Evolutionary conservation across 805 yeast species (phyloP), one percentile per base, ranked within the genome.

Genomic region (Cyberlindnera suaveolens): DNA sequence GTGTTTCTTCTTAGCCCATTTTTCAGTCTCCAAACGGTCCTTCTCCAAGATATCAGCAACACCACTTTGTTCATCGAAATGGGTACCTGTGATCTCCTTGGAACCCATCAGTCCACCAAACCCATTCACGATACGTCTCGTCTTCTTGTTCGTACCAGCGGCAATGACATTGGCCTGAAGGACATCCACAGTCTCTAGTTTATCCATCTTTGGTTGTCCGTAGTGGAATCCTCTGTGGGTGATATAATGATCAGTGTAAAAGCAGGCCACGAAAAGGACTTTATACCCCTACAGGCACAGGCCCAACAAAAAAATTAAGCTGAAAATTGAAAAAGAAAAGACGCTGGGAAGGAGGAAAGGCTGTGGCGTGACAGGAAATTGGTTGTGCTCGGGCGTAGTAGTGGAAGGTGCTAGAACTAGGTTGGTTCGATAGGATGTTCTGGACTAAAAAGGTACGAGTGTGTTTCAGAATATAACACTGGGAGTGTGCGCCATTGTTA

Each of bases 41-140:
- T 67, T 70, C 39, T 62, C 69, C 36, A 76, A 52, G 46, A 75
- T 62, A 42, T 63, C 69, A 17, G 72, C 68, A 56, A 76, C 68
- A 27, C 53, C 50, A 27, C 81, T 74, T 41, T 75, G 61, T 53
- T 78, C 78, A 47, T 78, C 83, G 34, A 85, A 86, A 35, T 85
- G 78, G 20, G 82, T 80, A 34, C 72, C 68, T 18, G 81, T 82
- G 72, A 84, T 72, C 34, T 77, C 75, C 60, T 84, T 83, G 39
- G 91, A 82, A 31, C 95, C 95, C 95, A 85, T 85, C 56, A 85
- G 67, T 39, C 69, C 69, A 34, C 93, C 93, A 39, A 89, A 84
- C 16, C 89, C 85, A 44, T 89, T 89, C 38, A 84, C 91, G 40
- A 84, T 78, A 64, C 91, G 75, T 41, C 78, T 79, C 43, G 71